These are phyloP conservation scores for Verticillium isaacii DNA, from an alignment of 2,329 filamentous ascomycete species.

Conservation along the genomic window DNA sequence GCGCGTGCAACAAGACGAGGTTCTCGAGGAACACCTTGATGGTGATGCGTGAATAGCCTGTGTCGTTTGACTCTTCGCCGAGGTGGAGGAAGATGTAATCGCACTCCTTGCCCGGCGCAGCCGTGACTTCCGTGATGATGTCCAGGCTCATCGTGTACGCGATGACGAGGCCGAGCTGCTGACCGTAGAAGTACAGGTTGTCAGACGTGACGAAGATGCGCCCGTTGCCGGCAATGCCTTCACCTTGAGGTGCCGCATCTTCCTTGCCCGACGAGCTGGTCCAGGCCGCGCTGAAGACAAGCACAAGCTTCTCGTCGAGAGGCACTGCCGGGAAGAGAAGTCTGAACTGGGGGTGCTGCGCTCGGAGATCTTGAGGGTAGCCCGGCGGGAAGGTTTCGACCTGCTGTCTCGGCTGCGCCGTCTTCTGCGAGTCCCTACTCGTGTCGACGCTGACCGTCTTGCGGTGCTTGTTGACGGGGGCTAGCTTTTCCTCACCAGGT, in stretches of 20 bases:
- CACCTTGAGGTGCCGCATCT: constrained; percentile 32
- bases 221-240: constrained; percentile 58
- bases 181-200: constrained; percentile 93
- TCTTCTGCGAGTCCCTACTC: constrained; percentile 19
- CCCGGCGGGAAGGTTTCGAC: constrained; percentile 61
- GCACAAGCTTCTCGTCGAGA: constrained; percentile 73
- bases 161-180: constrained; percentile 85
- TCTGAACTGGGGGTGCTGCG: constrained; percentile 90
- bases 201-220: constrained; percentile 83
- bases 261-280: constrained; percentile 42
- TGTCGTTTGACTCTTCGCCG: constrained; percentile 55
- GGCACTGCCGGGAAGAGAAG: constrained; percentile 82
- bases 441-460: constrained; percentile 40
- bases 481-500: constrained; percentile 17
- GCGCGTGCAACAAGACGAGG: constrained; percentile 72
- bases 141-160: constrained; percentile 73
- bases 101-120: constrained; percentile 82
- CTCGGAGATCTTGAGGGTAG: constrained; percentile 77
- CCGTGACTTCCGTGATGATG: constrained; percentile 82
- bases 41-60: constrained; percentile 68
- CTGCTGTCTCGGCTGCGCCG: constrained; percentile 22
- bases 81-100: constrained; percentile 88
- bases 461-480: constrained; percentile 24
- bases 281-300: constrained; percentile 94
- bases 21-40: constrained; percentile 94